Evolutionary conservation across 2,329 filamentous ascomycete genomes (phyloP), one percentile per base, ranked within the genome.

Genomic region (Microcyclosporella mali): DNA sequence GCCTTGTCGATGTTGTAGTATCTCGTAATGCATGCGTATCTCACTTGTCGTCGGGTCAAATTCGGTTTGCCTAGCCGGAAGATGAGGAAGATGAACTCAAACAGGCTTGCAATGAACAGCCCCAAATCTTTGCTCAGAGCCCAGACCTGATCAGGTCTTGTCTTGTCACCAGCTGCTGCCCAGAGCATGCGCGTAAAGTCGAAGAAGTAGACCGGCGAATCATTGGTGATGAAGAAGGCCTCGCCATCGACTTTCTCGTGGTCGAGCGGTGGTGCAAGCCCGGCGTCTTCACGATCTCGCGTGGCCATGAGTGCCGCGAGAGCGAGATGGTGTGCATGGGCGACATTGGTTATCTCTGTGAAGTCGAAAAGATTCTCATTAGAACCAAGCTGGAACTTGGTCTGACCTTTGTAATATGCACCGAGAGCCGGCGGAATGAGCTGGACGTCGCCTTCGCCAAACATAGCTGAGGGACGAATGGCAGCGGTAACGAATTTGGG

Each of bases 1-100:
- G 85, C 85, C 74, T 89, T 89, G 46, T 71, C 70, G 60, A 88
- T 87, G 66, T 81, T 80, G 66, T 85, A 88, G 67, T 88, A 89
- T 44, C 85, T 73, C 44, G 80, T 84, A 81, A 88, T 85, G 62
- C 77, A 81, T 59, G 78, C 79, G 63, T 82, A 86, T 52, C 75
- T 70, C 47, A 85, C 70, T 52, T 71, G 66, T 44, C 66, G 64
- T 45, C 66, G 53, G 9, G 67, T 71, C 52, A 74, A 41, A 37
- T 70, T 72, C 12, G 71, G 70, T 50, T 63, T 70, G 6, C 70
- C 69, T 25, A 70, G 35, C 32, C 55, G 47, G 45, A 65, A 57
- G 7, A 66, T 39, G 66, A 69, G 71, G 52, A 68, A 72, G 2
- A 68, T 49, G 58, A 61, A 68, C 47, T 72, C 70, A 41, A 73